Evolutionary conservation across 805 yeast species (phyloP), one percentile per base, ranked within the genome.

Genomic region (Cyberlindnera maclurae): DNA sequence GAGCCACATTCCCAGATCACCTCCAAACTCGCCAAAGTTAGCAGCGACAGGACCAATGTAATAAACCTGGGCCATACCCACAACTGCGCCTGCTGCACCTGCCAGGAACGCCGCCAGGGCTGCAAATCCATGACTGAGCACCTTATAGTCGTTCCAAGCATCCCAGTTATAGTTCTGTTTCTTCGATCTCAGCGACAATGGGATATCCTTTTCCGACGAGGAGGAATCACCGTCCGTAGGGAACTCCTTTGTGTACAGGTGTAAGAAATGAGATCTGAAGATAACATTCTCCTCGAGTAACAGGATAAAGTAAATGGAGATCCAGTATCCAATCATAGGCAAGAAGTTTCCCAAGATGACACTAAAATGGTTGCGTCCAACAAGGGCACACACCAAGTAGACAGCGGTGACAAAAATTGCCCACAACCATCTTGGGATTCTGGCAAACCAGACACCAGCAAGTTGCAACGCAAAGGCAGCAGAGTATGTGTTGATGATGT

Each of bases 251-350:
- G 63, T 62, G 57, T 57, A 71, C n/a, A 70, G 40, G 34, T 61
- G 59, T 12, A 75, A 55, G 40, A 65, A 60, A 31, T 62, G 50
- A 34, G 59, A 68, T 54, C 96, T 70, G 64, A 86, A 86, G 13
- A 85, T 67, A 4, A 70, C 40, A 52, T 84, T 84, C 57, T 86
- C 96, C 47, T 82, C 85, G 3, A 84, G 42, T 26, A 85, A 60
- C 33, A 86, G 57, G n/a, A 75, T 71, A 50, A 80, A 75, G 58
- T 86, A 87, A 63, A 86, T 83, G 41, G 89, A 75, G 40, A 84
- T 75, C 96, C 96, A 86, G 62, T 86, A 86, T 2, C 95, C 95
- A 42, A 86, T 73, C 95, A 86, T 86, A 9, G 96, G 95, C 51
- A 86, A 64, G 60, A 86, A 86, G 52, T 86, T 86, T 10, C 86